Conservation (phyloP, 306 rosid species). For the Acacia crassicarpa region DNA sequence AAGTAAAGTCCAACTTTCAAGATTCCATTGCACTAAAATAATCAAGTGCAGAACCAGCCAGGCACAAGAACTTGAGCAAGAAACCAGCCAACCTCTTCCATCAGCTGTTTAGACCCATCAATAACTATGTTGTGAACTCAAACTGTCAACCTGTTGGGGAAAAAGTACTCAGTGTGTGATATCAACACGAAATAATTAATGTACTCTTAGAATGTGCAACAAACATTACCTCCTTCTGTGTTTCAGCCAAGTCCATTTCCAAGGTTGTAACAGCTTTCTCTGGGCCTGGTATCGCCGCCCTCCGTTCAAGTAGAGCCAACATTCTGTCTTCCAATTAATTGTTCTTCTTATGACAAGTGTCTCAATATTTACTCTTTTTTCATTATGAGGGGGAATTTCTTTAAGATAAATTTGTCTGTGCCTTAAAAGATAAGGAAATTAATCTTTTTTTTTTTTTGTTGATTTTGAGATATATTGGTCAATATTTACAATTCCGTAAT, state of each 20-base stretch:
- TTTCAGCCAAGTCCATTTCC: conserved; percentile 88
- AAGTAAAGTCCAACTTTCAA: conserved; percentile 9
- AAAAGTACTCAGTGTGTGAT: conserved; percentile 3
- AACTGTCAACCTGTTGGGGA: conserved; percentile 72
- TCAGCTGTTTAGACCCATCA: conserved; percentile 77
- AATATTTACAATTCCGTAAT: not conserved
- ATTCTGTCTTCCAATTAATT: no score
- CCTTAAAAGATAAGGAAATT: no score
- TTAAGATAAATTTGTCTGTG: no score
- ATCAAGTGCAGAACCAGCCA: not conserved
- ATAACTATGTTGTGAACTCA: conserved; percentile 62
- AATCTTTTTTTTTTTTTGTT: no score
- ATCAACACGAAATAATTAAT: conserved; percentile 10
- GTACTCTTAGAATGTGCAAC: conserved; percentile 1
- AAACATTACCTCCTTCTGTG: conserved; percentile 76
- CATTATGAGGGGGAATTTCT: not conserved
- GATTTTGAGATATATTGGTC: not conserved
- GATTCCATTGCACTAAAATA: conserved; percentile 6
- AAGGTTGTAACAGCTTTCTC: conserved; percentile 61
- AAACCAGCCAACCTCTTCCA: conserved; percentile 63
- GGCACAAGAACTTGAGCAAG: no score
- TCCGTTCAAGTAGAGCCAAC: conserved; percentile 37
- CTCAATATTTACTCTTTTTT: no score
- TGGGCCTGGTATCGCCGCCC: conserved; percentile 60
- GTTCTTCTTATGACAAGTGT: no score